Percentiles rank a stretch among this genome's conserved stretches.
These are phyloP conservation scores for Saccharomyces jurei DNA, from an alignment of 805 yeast species.

Conservation along the genomic window DNA sequence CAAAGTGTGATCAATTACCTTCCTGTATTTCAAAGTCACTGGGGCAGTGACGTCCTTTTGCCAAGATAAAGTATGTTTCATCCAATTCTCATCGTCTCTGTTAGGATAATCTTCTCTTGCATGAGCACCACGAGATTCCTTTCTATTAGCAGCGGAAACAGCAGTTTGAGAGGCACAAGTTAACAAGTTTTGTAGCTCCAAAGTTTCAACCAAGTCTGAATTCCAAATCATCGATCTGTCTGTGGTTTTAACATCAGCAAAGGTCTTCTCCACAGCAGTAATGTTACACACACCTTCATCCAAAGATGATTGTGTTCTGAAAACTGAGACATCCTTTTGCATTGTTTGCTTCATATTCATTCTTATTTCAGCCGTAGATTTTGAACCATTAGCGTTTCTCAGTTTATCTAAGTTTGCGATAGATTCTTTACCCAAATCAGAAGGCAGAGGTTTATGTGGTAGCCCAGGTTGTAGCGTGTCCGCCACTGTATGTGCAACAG, in stretches of 20 bases:
- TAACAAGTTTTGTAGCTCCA: slow-evolving; percentile 91
- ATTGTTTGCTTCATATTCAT: slow-evolving; percentile 87
- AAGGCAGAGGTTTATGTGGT: slow-evolving; percentile 75
- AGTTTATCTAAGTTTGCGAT: slow-evolving; percentile 83
- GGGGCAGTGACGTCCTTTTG: slow-evolving; percentile 65
- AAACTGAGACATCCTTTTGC: slow-evolving; percentile 96
- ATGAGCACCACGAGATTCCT: slow-evolving; percentile 98
- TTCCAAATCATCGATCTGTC: slow-evolving; percentile 99
- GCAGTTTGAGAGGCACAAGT: slow-evolving; percentile 98
- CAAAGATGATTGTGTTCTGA: slow-evolving; percentile 86
- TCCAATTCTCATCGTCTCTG: slow-evolving; percentile 95
- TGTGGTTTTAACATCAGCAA: slow-evolving; percentile 71
- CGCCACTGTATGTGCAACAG: slow-evolving; percentile 86
- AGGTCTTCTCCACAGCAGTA: slow-evolving; percentile 62
- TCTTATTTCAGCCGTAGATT: slow-evolving; percentile 82
- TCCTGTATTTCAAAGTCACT: slow-evolving; percentile 75
- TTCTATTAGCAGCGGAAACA: slow-evolving; percentile 85
- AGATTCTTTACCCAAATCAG: slow-evolving; percentile 82
- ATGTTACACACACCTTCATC: slow-evolving; percentile 86
- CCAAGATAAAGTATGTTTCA: slow-evolving; percentile 95
- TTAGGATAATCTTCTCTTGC: slow-evolving; percentile 96
- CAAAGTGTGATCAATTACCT: slow-evolving; percentile 72
- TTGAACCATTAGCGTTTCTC: slow-evolving; percentile 78
- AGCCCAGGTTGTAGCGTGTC: slow-evolving; percentile 81
- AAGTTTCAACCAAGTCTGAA: slow-evolving; percentile 90